phyloP scores from a whole-genome alignment of 257 asterid genomes.

The Linderniella brevidens region DNA sequence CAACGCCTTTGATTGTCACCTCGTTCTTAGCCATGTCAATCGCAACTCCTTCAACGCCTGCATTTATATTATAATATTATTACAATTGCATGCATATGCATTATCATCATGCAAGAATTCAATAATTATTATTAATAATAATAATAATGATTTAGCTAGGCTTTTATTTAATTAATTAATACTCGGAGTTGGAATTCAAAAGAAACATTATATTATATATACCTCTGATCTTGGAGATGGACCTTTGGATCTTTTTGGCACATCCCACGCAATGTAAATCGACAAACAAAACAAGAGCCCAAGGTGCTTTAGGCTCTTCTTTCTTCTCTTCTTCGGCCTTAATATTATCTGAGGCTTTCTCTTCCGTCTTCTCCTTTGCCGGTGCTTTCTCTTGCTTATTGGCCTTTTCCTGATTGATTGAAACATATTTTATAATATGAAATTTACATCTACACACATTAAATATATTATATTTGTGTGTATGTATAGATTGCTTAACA shows the following conservation, averaged over 20 bases:
- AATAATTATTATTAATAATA: too few relatives aligned
- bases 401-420: too few relatives aligned
- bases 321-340: conserved; percentile 14
- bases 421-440: too few relatives aligned
- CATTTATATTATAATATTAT: neutral
- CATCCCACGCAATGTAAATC: conserved; percentile 87
- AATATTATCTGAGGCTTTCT: conserved; percentile 1
- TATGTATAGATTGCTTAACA: too few relatives aligned
- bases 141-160: too few relatives aligned
- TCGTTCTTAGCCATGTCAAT: conserved; percentile 49
- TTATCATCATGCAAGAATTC: too few relatives aligned
- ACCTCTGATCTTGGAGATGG: conserved; percentile 68
- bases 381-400: too few relatives aligned
- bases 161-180: too few relatives aligned
- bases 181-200: too few relatives aligned
- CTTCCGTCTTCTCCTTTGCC: conserved; percentile 19
- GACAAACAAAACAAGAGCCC: conserved; percentile 48
- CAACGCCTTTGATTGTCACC: conserved; percentile 61
- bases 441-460: too few relatives aligned
- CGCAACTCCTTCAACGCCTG: conserved; percentile 64
- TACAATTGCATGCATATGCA: too few relatives aligned
- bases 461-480: too few relatives aligned
- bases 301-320: conserved; percentile 41
- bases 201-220: neutral
- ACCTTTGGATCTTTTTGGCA: conserved; percentile 67